phyloP scores from a whole-genome alignment of 768 basidiomycete species.

The Porpolomopsis calyptriformis region DNA sequence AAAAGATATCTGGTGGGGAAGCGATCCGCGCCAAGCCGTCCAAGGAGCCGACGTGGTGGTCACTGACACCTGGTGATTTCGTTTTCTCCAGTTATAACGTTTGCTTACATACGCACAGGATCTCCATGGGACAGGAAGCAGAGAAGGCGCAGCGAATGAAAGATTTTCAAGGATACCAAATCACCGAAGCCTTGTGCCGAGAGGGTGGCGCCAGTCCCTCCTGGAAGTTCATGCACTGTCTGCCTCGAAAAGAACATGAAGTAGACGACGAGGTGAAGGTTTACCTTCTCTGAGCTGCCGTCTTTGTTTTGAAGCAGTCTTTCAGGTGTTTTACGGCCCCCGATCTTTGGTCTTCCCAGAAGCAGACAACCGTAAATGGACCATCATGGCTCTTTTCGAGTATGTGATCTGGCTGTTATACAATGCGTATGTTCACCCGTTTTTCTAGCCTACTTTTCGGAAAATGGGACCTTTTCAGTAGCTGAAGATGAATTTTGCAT shows the following conservation, averaged over 20 bases:
- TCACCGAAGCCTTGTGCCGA: conserved; percentile 78
- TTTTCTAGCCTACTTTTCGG: not conserved
- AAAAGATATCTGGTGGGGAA: conserved; percentile 60
- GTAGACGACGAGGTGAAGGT: conserved; percentile 88
- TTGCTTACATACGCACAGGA: conserved; percentile 38
- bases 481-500: too few relatives aligned
- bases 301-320: not conserved
- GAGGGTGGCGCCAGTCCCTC: conserved; percentile 73
- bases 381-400: conserved; percentile 89
- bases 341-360: conserved; percentile 89
- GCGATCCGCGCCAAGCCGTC: conserved; percentile 79
- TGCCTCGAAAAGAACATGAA: conserved; percentile 86
- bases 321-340: conserved; percentile 83
- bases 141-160: conserved; percentile 78
- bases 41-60: conserved; percentile 87
- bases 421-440: not conserved
- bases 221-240: conserved; percentile 95
- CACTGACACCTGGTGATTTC: conserved; percentile 85
- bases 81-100: not conserved
- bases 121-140: conserved; percentile 98
- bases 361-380: conserved; percentile 97
- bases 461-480: too few relatives aligned
- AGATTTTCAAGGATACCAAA: conserved; percentile 88
- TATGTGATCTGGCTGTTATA: conserved; percentile 27
- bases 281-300: not conserved